Percentiles rank a stretch among this genome's conserved stretches.
These are phyloP conservation scores for Trypanosoma platydactyli DNA, from an alignment of 208 protist genomes.

Conservation along the genomic window DNA sequence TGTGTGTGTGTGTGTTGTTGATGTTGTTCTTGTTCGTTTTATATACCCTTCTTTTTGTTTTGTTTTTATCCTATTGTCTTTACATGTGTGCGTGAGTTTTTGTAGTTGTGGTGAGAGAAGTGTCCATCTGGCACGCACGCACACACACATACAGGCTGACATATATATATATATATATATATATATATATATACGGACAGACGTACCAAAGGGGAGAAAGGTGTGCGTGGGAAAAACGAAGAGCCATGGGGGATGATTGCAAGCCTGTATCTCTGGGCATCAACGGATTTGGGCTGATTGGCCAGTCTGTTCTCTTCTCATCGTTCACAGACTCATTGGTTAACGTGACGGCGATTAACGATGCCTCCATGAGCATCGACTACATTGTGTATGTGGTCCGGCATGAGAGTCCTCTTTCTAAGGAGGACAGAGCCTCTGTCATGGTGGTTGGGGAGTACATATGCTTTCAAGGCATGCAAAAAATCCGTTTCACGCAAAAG, in stretches of 20 bases:
- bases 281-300: conserved; percentile 97
- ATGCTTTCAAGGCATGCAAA: conserved; percentile 42
- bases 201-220: background rate
- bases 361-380: conserved; percentile 92
- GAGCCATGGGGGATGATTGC: conserved; percentile 6
- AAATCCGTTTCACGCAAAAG: conserved; percentile 44
- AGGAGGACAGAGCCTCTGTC: conserved; percentile 54
- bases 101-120: background rate
- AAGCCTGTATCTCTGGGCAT: conserved; percentile 75
- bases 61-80: background rate
- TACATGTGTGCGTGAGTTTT: background rate
- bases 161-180: conserved; percentile 22
- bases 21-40: background rate
- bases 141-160: conserved; percentile 13
- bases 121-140: background rate
- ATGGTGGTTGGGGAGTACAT: conserved; percentile 38
- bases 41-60: conserved; percentile 24
- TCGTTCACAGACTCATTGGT: conserved; percentile 62
- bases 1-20: conserved; percentile 4
- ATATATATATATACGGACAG: background rate
- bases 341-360: conserved; percentile 93
- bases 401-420: conserved; percentile 85
- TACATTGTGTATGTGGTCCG: conserved; percentile 94
- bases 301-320: conserved; percentile 91
- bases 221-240: background rate